These are phyloP conservation scores for Trichomonas tenax DNA, from an alignment of 208 protist species.

Conservation along the genomic window DNA sequence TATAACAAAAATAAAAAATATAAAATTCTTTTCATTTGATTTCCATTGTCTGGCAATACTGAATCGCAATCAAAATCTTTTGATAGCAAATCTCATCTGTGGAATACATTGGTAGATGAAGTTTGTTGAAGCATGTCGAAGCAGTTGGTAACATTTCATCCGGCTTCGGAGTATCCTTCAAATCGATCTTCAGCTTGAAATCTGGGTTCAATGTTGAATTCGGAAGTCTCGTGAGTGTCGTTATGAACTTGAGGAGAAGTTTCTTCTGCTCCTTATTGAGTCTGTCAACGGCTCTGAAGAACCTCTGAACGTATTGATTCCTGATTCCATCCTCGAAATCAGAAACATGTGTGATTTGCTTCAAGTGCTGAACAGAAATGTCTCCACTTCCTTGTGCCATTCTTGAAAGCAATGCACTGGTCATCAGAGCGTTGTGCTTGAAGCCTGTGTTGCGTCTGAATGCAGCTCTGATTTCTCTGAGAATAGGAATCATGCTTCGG, in stretches of 20 bases:
- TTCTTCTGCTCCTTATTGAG: background rate
- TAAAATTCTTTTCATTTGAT: background rate
- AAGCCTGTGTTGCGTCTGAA: background rate
- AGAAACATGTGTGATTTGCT: background rate
- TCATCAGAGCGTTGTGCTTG: background rate
- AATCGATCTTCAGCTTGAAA: background rate
- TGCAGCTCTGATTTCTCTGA: background rate
- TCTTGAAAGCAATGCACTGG: background rate
- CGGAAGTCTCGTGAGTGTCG: background rate
- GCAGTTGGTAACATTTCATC: background rate
- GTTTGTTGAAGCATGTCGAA: background rate
- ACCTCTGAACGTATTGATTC: background rate
- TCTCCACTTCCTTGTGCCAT: background rate
- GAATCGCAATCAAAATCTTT: background rate
- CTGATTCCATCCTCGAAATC: background rate
- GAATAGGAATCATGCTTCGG: background rate
- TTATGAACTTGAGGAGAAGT: background rate
- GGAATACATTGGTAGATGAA: background rate
- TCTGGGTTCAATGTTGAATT: background rate
- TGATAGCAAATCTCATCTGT: background rate
- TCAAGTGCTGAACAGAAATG: background rate
- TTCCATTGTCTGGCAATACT: constrained; percentile 19
- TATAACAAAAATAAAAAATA: background rate
- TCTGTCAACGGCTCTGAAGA: background rate
- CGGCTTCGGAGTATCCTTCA: background rate